These are phyloP conservation scores for Karstenula rhodostoma DNA, from an alignment of 2,329 filamentous ascomycete genomes.

Conservation along the genomic window DNA sequence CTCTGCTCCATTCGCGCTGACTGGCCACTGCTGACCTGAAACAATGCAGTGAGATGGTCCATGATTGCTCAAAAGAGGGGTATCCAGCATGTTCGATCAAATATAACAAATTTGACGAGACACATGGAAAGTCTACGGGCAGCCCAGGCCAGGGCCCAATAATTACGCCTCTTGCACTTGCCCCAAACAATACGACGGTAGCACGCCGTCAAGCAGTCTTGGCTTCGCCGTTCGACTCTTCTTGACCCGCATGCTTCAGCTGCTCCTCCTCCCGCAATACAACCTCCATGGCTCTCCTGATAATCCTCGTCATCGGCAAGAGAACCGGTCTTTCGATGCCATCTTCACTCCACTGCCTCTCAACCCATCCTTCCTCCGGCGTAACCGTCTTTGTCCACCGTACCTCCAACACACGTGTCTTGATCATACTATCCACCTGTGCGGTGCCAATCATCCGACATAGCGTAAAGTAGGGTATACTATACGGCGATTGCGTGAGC, in stretches of 20 bases:
- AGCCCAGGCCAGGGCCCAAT: too few relatives aligned
- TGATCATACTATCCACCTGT: neutral
- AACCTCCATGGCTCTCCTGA: slow-evolving; percentile 6
- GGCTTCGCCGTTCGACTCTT: neutral
- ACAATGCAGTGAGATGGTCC: neutral
- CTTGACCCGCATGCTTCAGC: neutral
- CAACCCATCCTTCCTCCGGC: neutral
- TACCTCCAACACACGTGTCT: slow-evolving; percentile 4
- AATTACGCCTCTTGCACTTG: neutral
- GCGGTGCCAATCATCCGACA: neutral
- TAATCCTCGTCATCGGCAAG: slow-evolving; percentile 5
- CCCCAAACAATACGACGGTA: neutral
- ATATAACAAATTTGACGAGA: too few relatives aligned
- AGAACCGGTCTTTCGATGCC: neutral
- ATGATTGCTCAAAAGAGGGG: too few relatives aligned
- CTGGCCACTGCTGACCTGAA: neutral
- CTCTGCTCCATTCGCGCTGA: neutral
- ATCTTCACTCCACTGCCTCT: neutral
- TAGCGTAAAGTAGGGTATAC: neutral
- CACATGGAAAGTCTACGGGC: too few relatives aligned
- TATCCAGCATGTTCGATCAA: too few relatives aligned
- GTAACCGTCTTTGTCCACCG: neutral
- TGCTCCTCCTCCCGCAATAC: neutral
- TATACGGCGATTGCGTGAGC: neutral
- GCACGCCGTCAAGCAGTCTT: neutral